Base-by-base conservation (phyloP, 805 yeast genomes). In the Candida namnaoensis region DNA sequence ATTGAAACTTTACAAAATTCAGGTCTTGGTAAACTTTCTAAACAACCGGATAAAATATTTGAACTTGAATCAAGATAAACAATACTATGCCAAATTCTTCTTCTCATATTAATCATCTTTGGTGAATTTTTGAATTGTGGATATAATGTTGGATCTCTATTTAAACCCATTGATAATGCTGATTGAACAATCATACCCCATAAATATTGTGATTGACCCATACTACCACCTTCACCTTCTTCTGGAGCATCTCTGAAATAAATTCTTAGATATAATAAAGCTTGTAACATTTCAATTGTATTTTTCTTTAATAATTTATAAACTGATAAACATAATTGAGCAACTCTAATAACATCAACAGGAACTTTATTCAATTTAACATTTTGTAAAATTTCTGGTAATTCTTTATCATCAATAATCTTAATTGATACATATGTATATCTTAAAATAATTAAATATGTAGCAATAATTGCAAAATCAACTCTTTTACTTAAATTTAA, bases 171-270 rank as follows among this genome's bases (percentile, higher is more conserved):
- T 12, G 28, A 11, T 1, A 37, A 2, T 3, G 45, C 45, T 7
- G 30, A 13, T 34, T 40, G 38, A 7, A 40, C 38, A 4, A 43
- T 25, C 13, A 32, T 34, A 7, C 39, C 40, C 38, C 66, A 58
- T 19, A 66, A 51, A 13, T 65, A 54, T 39, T 63, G 66, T 4
- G 66, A 60, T 46, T 68, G 72, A 0, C 63, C 57, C 7, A 68
- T 65, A 23, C 68, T 61, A 26, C 66, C 47, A 1, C 73, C 72
- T 42, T 60, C 68, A 42, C 66, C 57, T 47, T 69, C 72, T 41
- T 64, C 63, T 1, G 74, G 74, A 11, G 64, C 59, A 12, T 67
- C 64, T 33, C 53, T 56, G 15, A 65, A 43, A 46, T 66, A 68
- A 40, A 60, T 64, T 41, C 61, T 54, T 12, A 61, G 42, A 23